Evolutionary conservation across 352 stramenopile genomes (phyloP).

Genomic region (Phytophthora kernoviae): DNA sequence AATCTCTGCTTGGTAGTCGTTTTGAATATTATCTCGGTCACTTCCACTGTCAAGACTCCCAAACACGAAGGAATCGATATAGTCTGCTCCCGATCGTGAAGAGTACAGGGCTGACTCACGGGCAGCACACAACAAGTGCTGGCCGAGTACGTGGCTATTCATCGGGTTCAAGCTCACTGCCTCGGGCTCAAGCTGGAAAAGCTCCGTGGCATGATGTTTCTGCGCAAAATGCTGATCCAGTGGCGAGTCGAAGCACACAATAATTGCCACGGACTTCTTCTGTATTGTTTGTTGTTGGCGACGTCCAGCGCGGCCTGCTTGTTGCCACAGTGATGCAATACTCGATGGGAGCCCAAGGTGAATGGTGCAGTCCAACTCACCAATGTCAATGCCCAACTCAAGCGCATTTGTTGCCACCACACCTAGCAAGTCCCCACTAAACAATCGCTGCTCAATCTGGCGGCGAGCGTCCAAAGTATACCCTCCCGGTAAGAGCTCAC

Average conservation of each 20-base stretch:
- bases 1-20: neutral
- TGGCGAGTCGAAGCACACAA: conserved; percentile 95
- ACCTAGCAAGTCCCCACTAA: conserved; percentile 93
- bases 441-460: conserved; percentile 95
- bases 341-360: conserved; percentile 95
- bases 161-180: conserved; percentile 80
- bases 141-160: conserved; percentile 89
- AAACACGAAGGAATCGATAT: conserved; percentile 75
- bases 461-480: conserved; percentile 93
- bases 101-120: conserved; percentile 92
- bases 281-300: conserved; percentile 61
- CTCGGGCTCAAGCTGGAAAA: conserved; percentile 81
- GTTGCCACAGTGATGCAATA: conserved; percentile 95
- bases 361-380: conserved; percentile 95
- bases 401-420: conserved; percentile 97
- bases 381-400: conserved; percentile 97
- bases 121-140: conserved; percentile 95
- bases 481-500: conserved; percentile 96
- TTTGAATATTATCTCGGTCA: neutral
- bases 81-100: conserved; percentile 49
- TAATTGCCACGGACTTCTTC: conserved; percentile 89
- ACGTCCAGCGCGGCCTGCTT: conserved; percentile 94
- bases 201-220: conserved; percentile 47
- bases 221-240: conserved; percentile 93
- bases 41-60: conserved; percentile 18